Conservation (phyloP, 257 asterid species). For the Solanum gracilifrons region DNA sequence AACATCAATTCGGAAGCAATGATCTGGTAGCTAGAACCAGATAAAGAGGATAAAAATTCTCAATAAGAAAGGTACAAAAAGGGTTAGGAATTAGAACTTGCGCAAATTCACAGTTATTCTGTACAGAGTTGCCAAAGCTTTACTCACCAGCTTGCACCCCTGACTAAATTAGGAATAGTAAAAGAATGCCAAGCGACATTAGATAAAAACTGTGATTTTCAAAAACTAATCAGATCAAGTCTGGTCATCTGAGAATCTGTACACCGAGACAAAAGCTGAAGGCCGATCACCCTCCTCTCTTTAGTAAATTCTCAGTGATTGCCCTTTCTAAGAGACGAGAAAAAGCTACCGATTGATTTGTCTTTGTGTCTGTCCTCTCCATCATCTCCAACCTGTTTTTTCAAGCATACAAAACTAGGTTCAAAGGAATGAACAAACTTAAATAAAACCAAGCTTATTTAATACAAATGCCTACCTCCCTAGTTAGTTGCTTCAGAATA, state of each 20-base stretch:
- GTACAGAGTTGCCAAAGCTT: not conserved
- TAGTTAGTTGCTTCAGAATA: constrained; percentile 20
- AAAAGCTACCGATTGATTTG: constrained; percentile 21
- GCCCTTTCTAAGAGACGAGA: constrained; percentile 24
- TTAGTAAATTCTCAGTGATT: constrained; percentile 18
- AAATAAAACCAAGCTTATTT: not conserved
- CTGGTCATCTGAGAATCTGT: not conserved
- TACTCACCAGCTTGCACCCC: not conserved
- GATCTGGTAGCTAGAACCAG: not conserved
- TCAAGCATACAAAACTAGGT: not conserved
- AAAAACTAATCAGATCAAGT: not conserved
- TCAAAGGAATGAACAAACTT: not conserved
- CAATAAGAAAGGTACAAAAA: not conserved
- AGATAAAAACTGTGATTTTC: not conserved
- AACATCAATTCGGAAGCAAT: not conserved
- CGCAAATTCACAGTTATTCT: not conserved
- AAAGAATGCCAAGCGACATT: not conserved
- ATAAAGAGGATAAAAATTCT: not conserved
- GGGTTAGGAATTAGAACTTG: not conserved
- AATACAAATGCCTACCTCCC: constrained; percentile 16
- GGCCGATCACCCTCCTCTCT: not conserved
- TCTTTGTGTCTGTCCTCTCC: constrained; percentile 29
- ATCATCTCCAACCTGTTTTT: constrained; percentile 24
- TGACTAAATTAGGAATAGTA: not conserved
- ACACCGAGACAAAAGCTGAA: not conserved